phyloP scores from a whole-genome alignment of 441 rosid species.

The Pelargonium cotyledonis region DNA sequence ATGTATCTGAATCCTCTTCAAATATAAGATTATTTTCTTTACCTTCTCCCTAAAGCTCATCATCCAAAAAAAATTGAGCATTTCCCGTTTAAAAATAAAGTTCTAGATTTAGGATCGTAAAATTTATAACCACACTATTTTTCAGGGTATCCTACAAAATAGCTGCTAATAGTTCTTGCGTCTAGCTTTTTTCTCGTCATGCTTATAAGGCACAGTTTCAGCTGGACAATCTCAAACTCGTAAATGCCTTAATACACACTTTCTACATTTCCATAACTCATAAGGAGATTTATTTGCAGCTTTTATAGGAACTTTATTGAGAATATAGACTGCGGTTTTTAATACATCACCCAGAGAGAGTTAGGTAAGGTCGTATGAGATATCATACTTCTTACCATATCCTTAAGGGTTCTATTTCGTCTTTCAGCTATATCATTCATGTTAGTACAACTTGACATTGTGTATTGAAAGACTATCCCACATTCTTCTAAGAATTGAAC shows the following conservation, averaged over 20 bases:
- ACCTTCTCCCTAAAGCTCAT: neutral
- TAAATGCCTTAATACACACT: no score
- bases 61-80: neutral
- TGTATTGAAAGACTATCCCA: constrained; percentile 4
- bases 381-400: constrained; percentile 7
- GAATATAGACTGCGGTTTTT: neutral
- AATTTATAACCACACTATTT: neutral
- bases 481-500: constrained; percentile 6
- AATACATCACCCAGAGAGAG: neutral
- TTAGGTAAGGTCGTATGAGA: neutral
- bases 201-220: neutral
- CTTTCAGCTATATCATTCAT: constrained; percentile 3
- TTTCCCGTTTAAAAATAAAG: neutral
- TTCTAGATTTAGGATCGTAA: neutral
- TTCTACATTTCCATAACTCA: no score
- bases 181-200: no score
- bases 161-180: neutral
- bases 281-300: neutral
- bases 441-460: neutral
- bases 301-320: constrained; percentile 1
- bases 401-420: neutral
- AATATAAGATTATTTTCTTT: neutral
- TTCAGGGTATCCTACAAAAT: neutral
- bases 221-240: constrained; percentile 11
- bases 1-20: neutral